Conservation (phyloP, 345 rosid genomes). For the Triadica sebifera region DNA sequence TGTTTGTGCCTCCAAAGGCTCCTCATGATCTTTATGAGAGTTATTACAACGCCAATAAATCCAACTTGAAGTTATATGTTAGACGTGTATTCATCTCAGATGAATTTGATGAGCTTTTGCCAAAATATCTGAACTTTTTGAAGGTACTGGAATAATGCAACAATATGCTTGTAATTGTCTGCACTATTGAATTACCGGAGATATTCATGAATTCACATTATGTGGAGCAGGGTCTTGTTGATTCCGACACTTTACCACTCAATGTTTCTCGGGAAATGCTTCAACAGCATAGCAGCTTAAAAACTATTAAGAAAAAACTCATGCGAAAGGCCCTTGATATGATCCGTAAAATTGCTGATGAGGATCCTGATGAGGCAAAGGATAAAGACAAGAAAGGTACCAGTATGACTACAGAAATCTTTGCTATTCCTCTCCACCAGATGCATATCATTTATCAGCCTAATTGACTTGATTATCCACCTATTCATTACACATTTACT, state of each 20-base stretch:
- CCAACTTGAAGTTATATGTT: slow-evolving; percentile 91
- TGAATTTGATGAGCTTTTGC: slow-evolving; percentile 95
- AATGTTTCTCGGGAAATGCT: slow-evolving; percentile 99
- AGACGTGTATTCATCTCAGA: slow-evolving; percentile 96
- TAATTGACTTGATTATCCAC: neutral
- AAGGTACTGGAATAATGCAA: slow-evolving; percentile 42
- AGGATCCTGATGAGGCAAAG: slow-evolving; percentile 77
- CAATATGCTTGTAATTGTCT: neutral
- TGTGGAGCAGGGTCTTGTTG: slow-evolving; percentile 88
- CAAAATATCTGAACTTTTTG: slow-evolving; percentile 88
- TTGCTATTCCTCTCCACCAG: too few relatives aligned
- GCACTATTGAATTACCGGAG: neutral
- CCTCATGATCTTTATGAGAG: slow-evolving; percentile 92
- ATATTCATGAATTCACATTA: slow-evolving; percentile 4
- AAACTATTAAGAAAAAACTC: slow-evolving; percentile 96
- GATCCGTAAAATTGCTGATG: slow-evolving; percentile 86
- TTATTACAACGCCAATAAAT: slow-evolving; percentile 77
- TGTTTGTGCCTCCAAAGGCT: slow-evolving; percentile 96
- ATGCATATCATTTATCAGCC: neutral
- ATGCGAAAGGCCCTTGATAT: slow-evolving; percentile 94
- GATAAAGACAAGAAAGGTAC: slow-evolving; percentile 81
- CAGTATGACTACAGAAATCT: neutral
- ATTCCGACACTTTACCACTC: slow-evolving; percentile 89
- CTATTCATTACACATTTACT: too few relatives aligned
- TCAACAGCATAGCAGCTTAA: slow-evolving; percentile 91